Conservation (phyloP, 805 yeast genomes). For the Debaryomyces castellii region DNA sequence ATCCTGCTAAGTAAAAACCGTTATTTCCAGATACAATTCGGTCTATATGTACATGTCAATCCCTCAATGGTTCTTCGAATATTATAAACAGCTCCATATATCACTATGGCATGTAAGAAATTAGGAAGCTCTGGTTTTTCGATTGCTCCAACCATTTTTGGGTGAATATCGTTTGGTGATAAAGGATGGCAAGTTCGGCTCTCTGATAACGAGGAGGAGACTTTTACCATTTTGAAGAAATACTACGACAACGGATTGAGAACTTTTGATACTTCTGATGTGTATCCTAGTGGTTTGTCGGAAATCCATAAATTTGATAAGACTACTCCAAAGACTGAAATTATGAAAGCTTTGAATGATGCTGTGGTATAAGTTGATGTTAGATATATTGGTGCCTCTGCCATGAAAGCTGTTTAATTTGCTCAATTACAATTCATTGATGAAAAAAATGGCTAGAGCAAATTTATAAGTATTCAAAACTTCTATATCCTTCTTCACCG, state of each 20-base stretch:
- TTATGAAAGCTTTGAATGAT: slow-evolving; percentile 56
- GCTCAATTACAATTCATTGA: slow-evolving; percentile 54
- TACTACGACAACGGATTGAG: slow-evolving; percentile 22
- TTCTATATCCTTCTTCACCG: slow-evolving; percentile 55
- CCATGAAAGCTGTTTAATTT: slow-evolving; percentile 57
- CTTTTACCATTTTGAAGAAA: slow-evolving; percentile 17
- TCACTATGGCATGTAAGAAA: background rate
- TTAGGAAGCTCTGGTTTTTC: slow-evolving; percentile 49
- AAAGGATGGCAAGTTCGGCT: slow-evolving; percentile 37
- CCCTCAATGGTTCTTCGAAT: too few species aligned
- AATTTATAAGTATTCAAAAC: slow-evolving; percentile 60
- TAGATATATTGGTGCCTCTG: slow-evolving; percentile 61
- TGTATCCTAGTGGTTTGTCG: slow-evolving; percentile 19
- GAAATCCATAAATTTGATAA: slow-evolving; percentile 54
- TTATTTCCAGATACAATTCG: too few species aligned
- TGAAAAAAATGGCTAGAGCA: slow-evolving; percentile 54
- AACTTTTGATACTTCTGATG: slow-evolving; percentile 24
- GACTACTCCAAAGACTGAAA: slow-evolving; percentile 48
- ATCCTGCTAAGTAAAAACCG: too few species aligned
- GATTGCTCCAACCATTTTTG: slow-evolving; percentile 49
- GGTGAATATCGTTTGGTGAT: slow-evolving; percentile 54
- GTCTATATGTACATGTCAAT: too few species aligned
- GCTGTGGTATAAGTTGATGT: slow-evolving; percentile 47
- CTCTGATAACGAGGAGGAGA: background rate
- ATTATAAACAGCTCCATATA: too few species aligned